Evolutionary conservation across 176 grass and related monocot genomes (phyloP), one percentile per base, ranked within the genome.

Genomic region (Chrysopogon serrulatus): DNA sequence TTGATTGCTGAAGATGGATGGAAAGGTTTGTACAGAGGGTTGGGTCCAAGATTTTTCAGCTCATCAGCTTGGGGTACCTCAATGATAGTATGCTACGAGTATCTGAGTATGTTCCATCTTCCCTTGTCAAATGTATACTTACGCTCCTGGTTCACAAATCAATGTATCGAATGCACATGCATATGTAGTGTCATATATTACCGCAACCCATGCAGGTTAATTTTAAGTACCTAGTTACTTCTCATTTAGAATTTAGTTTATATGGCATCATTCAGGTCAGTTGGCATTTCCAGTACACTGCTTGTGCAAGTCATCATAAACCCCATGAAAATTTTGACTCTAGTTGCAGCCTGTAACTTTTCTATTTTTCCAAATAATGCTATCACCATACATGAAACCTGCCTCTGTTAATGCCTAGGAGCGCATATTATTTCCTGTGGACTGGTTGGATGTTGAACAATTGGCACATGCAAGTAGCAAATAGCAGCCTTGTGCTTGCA

Each of bases 1-100:
- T 99, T 99, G 87, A 85, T 96, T 47, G 89, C 88, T 73, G 93
- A 99, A 86, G 93, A 96, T 59, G 93, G 96, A 84, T 99, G 93
- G 93, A 94, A 96, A 83, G 96, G 93, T 67, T 88, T 99, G 27
- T 99, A 99, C 78, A 94, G 93, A 86, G 96, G 96, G 1, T 89
- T 99, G 83, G 96, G 93, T 62, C 93, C 96, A 82, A 91, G 96
- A 24, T 92, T 99, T 86, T 86, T 99, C 87, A 99, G 96, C 88
- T 96, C 92, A 91, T 96, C 96, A 68, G 96, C 93, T 66, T 99
- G 96, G 96, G 96, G 96, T 47, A 99, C 96, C 37, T 86, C 93
- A 41, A 96, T 96, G 96, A 96, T 99, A 53, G 96, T 99, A 84
- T 89, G 93, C 90, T 99, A 99, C 37, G 93, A 99, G 84, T 99